Evolutionary conservation across 2,329 filamentous ascomycete species (phyloP).

Genomic region (Talaromyces islandicus): DNA sequence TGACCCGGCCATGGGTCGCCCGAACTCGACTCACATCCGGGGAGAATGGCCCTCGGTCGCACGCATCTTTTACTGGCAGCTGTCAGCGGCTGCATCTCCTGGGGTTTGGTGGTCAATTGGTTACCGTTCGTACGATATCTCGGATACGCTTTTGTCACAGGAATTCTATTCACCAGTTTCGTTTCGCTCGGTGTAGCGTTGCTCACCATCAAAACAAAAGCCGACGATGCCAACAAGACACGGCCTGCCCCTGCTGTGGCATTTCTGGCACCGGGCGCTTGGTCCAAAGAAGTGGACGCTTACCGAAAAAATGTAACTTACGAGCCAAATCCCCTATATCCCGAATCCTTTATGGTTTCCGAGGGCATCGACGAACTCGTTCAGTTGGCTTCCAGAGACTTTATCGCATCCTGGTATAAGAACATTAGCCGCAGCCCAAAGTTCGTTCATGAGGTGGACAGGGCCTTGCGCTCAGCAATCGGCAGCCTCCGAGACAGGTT

Average conservation of each 20-base stretch:
- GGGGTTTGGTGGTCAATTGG: constrained; percentile 80
- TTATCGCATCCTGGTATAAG: constrained; percentile 81
- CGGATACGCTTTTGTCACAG: constrained; percentile 74
- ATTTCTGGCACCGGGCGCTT: constrained; percentile 59
- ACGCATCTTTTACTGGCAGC: constrained; percentile 39
- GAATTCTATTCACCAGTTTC: constrained; percentile 51
- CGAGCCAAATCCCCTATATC: constrained; percentile 63
- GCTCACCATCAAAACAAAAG: constrained; percentile 45
- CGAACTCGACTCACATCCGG: constrained; percentile 38
- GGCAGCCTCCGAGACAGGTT: constrained; percentile 66
- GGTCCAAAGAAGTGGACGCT: constrained; percentile 64
- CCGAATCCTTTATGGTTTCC: constrained; percentile 70
- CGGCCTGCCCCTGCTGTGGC: constrained; percentile 41
- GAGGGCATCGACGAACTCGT: constrained; percentile 74
- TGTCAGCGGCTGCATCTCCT: constrained; percentile 61
- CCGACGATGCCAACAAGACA: constrained; percentile 33
- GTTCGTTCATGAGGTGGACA: constrained; percentile 84
- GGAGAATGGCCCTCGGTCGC: constrained; percentile 43
- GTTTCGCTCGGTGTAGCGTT: constrained; percentile 55
- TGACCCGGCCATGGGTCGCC: constrained; percentile 28
- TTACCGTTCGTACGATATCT: constrained; percentile 76
- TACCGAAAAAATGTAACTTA: constrained; percentile 64
- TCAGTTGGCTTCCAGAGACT: constrained; percentile 71
- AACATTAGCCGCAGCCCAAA: constrained; percentile 73
- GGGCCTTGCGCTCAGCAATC: constrained; percentile 67